Evolutionary conservation across 1,284 basidiomycete genomes (phyloP), one percentile per base, ranked within the genome.

Genomic region (Moesziomyces parantarcticus): DNA sequence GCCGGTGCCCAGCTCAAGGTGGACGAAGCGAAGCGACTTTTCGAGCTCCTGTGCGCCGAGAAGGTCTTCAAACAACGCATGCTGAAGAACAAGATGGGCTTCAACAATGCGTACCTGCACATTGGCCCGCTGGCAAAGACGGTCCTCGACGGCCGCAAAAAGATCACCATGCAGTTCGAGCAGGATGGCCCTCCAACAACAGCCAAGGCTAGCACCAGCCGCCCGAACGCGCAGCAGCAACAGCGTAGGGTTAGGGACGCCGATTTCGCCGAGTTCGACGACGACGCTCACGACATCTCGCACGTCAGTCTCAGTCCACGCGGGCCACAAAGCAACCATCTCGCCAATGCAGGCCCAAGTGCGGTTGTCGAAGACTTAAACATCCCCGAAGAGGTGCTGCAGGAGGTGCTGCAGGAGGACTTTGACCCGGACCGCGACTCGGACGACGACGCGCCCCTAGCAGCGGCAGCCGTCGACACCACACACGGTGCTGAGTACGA

Each of bases 21-120:
- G 11, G 87, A 88, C 34, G 85, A 89, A 25, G 70, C 88, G 21
- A 90, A 92, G 40, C 88, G 90, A 13, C 83, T 92, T 16, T 87
- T 92, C 72, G 87, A 90, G 67, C 86, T 86, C 25, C 86, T 93
- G 11, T 68, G 87, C 13, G 81, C 84, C 34, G 78, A 87, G 42
- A 85, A 88, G 2, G 85, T 84, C 25, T 81, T 88, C 40, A 75
- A 77, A 14, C 80, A 85, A 49, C 71, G 80, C 7, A 71, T 76
- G 47, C 75, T 82, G 21, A 58, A 69, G 50, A 86, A 85, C 62
- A 47, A 39, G 2, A 67, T 68, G 50, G 84, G 85, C 18, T 85
- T 83, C 77, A 77, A 80, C 50, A 77, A 81, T 40, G 69, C 84
- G 0, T 87, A 88, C 63, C 14, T 78, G 18, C 47, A 65, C 25